phyloP scores from a whole-genome alignment of 805 yeast genomes.

The Yamadazyma paraphyllophila region DNA sequence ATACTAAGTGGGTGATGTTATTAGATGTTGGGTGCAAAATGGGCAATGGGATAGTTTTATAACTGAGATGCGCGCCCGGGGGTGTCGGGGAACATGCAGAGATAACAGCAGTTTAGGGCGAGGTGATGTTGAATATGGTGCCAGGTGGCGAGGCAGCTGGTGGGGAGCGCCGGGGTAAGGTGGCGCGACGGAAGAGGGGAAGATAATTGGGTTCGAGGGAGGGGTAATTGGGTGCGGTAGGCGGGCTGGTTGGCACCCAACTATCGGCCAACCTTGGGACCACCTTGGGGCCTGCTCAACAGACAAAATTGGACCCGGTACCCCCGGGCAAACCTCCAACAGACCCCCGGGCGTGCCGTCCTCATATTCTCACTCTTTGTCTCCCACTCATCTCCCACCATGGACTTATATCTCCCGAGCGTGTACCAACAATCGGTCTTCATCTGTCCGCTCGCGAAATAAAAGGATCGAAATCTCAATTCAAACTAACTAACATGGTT shows the following conservation, averaged over 20 bases:
- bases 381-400: slow-evolving; percentile 6
- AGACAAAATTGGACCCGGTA: too few species aligned
- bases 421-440: slow-evolving; percentile 24
- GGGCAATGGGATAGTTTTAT: neutral
- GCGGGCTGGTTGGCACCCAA: too few species aligned
- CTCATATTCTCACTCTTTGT: too few species aligned
- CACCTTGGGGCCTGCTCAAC: too few species aligned
- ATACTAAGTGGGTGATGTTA: too few species aligned
- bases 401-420: slow-evolving; percentile 18
- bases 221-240: too few species aligned
- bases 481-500: slow-evolving; percentile 15
- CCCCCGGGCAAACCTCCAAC: too few species aligned
- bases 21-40: neutral
- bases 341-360: too few species aligned
- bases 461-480: slow-evolving; percentile 1
- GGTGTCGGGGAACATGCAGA: neutral
- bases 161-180: neutral
- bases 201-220: too few species aligned
- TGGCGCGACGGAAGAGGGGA: too few species aligned
- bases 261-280: too few species aligned
- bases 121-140: neutral
- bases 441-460: slow-evolving; percentile 25
- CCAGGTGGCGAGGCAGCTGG: neutral
- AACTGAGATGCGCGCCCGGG: slow-evolving; percentile 2
- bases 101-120: neutral